Base-by-base conservation (phyloP, 352 stramenopile species). In the Pythium sukuiense region DNA sequence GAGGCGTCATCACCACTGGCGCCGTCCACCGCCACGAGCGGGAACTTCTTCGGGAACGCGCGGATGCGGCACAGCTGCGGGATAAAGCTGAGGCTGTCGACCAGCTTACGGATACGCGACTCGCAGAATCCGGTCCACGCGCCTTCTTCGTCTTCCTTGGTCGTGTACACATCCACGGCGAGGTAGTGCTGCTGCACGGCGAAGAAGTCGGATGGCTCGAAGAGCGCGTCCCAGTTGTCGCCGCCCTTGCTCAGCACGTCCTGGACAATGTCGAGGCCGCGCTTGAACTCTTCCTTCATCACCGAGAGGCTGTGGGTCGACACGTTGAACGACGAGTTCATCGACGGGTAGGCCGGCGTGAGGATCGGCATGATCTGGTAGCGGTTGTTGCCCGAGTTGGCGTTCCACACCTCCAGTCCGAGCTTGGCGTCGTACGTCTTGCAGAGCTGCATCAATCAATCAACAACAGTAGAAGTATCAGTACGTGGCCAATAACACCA, bases 301-400 rank as follows among this genome's bases (percentile, higher is more conserved):
- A 98, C 85, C 27, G 92, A 77, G n/a, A 98, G 76, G 67, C 97
- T 98, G 64, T 97, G 92, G 37, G 86, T 81, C 59, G 91, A 98
- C 50, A 99, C 97, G 73, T 99, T 99, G 79, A 99, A 99, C 18
- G 97, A 98, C 27, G 96, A 99, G 79, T 99, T 99, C 97, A 99
- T 99, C 29, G 89, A 97, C 48, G 98, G 98, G 78, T 99, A 99
- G 55, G 95, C 96, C 5, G 98, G 98, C 26, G 98, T 99, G 63
- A 99, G 79, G 59, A 99, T 99, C 27, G 97, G 97, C 97, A 99
- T 99, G 18, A 99, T 79, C 75, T 99, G 96, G 61, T 89, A 95
- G 59, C 85, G 87, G 69, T 96, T 96, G 72, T 89, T 87, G 39
- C 88, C 88, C 6, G 79, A 72, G 59, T 93, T 96, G 27, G 88